Evolutionary conservation across 495 filamentous ascomycete species (phyloP).

Genomic region (Friedmanniomyces simplex): DNA sequence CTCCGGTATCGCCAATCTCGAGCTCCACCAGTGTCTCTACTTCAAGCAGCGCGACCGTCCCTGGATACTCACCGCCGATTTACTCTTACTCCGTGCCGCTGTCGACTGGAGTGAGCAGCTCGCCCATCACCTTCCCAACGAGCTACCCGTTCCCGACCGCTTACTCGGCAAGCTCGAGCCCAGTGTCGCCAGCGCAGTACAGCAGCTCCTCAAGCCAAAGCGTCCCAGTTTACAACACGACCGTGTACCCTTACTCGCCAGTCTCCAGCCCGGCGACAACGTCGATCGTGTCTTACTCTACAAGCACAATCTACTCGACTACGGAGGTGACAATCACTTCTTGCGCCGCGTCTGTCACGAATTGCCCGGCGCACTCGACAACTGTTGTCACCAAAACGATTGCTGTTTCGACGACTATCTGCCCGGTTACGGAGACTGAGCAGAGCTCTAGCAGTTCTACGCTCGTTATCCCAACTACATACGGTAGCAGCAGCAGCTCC

Average conservation of each 20-base stretch:
- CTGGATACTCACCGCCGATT: neutral
- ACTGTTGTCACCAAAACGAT: neutral
- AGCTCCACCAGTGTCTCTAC: neutral
- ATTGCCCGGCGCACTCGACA: conserved; percentile 5
- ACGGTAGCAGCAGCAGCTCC: conserved; percentile 3
- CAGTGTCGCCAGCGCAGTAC: conserved; percentile 17
- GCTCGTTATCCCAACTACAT: neutral
- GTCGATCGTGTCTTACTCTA: too few relatives aligned
- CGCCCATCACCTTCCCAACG: neutral
- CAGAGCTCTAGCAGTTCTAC: conserved; percentile 24
- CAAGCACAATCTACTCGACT: conserved; percentile 5
- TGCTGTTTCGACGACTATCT: conserved; percentile 21
- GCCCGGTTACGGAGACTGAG: conserved; percentile 28
- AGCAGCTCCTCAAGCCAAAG: conserved; percentile 24
- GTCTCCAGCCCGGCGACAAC: too few relatives aligned
- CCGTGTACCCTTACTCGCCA: too few relatives aligned
- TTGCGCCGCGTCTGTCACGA: neutral
- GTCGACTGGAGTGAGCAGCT: neutral
- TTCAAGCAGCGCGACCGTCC: neutral
- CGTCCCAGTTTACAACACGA: neutral
- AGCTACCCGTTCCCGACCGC: conserved; percentile 18
- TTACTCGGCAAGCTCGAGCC: conserved; percentile 30
- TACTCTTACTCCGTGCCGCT: neutral
- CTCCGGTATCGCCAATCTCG: conserved; percentile 4
- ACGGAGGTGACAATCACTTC: neutral